Conservation (phyloP, 1,284 basidiomycete species). For the Irpex lacteus region DNA sequence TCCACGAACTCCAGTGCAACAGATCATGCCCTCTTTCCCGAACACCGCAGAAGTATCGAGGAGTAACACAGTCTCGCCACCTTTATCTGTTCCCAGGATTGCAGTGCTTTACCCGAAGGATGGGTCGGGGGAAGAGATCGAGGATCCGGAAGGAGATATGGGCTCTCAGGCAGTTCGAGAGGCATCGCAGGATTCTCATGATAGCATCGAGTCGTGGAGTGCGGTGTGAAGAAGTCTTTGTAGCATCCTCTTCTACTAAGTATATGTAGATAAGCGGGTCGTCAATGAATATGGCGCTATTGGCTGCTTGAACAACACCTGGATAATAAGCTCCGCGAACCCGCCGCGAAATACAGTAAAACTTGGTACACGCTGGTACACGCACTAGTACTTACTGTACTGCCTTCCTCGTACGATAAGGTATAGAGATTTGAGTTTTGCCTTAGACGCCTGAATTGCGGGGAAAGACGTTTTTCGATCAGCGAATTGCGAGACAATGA, state of each 20-base stretch:
- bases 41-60: neutral
- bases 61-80: neutral
- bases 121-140: constrained; percentile 1
- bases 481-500: neutral
- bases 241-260: neutral
- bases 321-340: neutral
- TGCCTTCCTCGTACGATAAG: neutral
- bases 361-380: neutral
- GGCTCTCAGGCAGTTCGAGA: neutral
- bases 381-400: too few species aligned
- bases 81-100: constrained; percentile 1
- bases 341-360: neutral
- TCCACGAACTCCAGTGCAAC: constrained; percentile 3
- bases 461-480: neutral
- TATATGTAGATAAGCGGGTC: too few species aligned
- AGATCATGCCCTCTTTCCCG: neutral
- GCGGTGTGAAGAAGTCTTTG: constrained; percentile 2
- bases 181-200: constrained; percentile 38
- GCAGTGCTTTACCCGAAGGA: neutral
- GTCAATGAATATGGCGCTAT: too few species aligned
- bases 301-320: too few species aligned
- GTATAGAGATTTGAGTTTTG: neutral
- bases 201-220: constrained; percentile 56
- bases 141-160: constrained; percentile 14
- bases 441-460: neutral